These are phyloP conservation scores for Triangularia verruculosa DNA, from an alignment of 2,329 filamentous ascomycete species.

Conservation along the genomic window DNA sequence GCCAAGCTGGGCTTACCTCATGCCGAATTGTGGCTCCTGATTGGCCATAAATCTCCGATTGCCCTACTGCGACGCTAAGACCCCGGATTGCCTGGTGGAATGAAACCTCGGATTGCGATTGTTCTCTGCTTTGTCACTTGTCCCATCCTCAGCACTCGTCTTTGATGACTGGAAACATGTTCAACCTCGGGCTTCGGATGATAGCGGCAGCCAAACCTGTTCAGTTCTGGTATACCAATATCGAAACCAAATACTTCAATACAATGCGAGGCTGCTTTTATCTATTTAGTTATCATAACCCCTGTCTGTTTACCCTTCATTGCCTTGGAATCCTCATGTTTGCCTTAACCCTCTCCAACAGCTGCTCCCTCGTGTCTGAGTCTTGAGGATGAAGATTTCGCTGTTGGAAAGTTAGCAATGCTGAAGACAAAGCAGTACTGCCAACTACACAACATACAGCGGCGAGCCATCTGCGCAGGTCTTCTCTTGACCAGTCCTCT, in stretches of 20 bases:
- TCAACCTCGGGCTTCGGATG: background rate
- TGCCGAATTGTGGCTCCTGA: conserved; percentile 1
- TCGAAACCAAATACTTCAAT: background rate
- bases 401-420: conserved; percentile 32
- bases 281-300: background rate
- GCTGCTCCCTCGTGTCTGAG: conserved; percentile 43
- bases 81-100: background rate
- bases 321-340: conserved; percentile 45
- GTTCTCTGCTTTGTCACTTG: background rate
- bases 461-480: conserved; percentile 77
- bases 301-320: conserved; percentile 11
- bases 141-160: background rate
- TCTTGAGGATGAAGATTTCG: conserved; percentile 46
- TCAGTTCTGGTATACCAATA: no score
- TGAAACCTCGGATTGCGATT: background rate
- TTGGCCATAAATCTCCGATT: conserved; percentile 17
- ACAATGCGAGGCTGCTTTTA: background rate
- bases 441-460: conserved; percentile 55
- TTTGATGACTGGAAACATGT: background rate
- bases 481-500: conserved; percentile 70
- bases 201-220: background rate
- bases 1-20: conserved; percentile 10
- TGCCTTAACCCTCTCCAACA: conserved; percentile 45
- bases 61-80: background rate
- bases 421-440: background rate